A percentile compares a stretch with the other conserved stretches of the same genome.
Conservation (phyloP, 805 yeast species). For the Yueomyces sp. region DNA sequence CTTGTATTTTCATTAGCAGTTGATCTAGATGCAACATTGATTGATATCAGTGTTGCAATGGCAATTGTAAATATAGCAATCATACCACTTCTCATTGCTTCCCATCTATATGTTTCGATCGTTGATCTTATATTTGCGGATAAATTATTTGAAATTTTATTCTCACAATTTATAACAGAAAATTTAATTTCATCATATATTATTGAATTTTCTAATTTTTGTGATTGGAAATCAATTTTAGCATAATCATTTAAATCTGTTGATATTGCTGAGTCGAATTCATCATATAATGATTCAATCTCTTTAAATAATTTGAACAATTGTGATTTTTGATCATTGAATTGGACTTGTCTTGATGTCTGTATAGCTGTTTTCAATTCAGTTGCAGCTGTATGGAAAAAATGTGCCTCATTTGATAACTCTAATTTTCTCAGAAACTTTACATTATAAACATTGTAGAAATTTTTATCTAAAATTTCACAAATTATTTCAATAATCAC, state of each 20-base stretch:
- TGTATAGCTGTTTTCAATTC: constrained; percentile 73
- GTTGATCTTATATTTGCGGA: constrained; percentile 74
- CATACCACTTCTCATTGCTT: constrained; percentile 78
- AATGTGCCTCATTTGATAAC: constrained; percentile 73
- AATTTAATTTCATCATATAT: constrained; percentile 55
- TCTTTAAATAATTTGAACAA: constrained; percentile 61
- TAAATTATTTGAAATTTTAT: constrained; percentile 71
- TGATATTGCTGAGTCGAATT: constrained; percentile 47
- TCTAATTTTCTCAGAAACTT: constrained; percentile 35
- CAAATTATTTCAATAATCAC: constrained; percentile 23
- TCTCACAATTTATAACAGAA: constrained; percentile 68
- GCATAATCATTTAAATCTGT: constrained; percentile 57
- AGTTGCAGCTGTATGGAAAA: constrained; percentile 85
- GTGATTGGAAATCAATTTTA: constrained; percentile 74
- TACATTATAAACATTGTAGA: constrained; percentile 31
- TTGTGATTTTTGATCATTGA: constrained; percentile 51
- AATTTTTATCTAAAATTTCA: constrained; percentile 23
- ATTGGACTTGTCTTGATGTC: constrained; percentile 53
- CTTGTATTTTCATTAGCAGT: no score
- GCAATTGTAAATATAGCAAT: constrained; percentile 59
- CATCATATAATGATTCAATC: constrained; percentile 62
- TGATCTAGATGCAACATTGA: constrained; percentile 8
- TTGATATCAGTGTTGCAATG: constrained; percentile 45
- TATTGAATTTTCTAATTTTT: constrained; percentile 70
- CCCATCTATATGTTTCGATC: constrained; percentile 86